A percentile compares a stretch with the other conserved stretches of the same genome.
Conservation (phyloP, 192 early-diverging fungal species). For the Backusella macrospora region DNA sequence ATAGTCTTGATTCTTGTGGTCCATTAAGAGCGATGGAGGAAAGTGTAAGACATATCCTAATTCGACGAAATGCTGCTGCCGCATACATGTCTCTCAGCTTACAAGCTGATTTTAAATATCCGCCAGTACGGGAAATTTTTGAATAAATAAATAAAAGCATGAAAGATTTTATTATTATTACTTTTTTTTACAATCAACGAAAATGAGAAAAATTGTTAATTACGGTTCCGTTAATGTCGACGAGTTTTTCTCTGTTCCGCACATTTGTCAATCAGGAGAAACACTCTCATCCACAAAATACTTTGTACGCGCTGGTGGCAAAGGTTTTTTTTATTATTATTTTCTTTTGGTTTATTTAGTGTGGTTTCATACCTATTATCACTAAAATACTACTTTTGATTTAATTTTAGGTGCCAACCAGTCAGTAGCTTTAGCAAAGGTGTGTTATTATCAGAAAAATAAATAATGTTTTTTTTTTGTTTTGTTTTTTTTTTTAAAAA, state of each 20-base stretch:
- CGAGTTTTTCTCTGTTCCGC: constrained; percentile 72
- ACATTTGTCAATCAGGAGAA: constrained; percentile 66
- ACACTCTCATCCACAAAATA: constrained; percentile 50
- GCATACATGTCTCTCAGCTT: too few species aligned
- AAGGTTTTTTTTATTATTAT: constrained; percentile 49
- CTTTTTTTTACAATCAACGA: not conserved
- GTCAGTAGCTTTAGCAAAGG: constrained; percentile 80
- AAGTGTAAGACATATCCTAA: too few species aligned
- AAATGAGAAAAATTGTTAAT: constrained; percentile 50
- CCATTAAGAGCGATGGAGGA: too few species aligned
- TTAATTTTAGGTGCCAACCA: constrained; percentile 78
- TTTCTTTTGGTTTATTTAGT: too few species aligned
- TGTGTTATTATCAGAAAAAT: constrained; percentile 19
- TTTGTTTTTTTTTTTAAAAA: too few species aligned
- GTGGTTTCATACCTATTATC: not conserved
- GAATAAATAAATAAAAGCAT: not conserved
- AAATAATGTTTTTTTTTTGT: too few species aligned
- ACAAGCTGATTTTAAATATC: not conserved
- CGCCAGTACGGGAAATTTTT: not conserved
- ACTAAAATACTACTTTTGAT: not conserved
- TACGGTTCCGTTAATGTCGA: constrained; percentile 85
- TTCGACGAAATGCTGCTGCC: too few species aligned
- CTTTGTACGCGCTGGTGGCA: constrained; percentile 67
- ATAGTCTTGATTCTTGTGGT: too few species aligned
- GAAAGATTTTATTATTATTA: not conserved